phyloP scores from a whole-genome alignment of 768 basidiomycete genomes.

The Cystoderma amianthinum region DNA sequence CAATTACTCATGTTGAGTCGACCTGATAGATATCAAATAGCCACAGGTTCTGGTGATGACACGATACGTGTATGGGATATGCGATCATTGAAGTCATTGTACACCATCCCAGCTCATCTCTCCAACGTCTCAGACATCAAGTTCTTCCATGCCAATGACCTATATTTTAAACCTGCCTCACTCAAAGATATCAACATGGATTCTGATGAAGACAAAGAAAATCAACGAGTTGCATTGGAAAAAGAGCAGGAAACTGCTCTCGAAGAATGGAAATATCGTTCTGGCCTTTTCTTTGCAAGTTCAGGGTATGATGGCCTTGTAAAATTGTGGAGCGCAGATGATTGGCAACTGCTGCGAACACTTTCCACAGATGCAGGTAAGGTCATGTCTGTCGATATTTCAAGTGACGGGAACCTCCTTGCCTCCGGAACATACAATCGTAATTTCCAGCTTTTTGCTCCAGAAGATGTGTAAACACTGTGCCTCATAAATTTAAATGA shows the following conservation, averaged over 20 bases:
- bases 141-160: constrained; percentile 76
- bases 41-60: constrained; percentile 94
- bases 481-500: neutral
- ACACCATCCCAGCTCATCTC: constrained; percentile 94
- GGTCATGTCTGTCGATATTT: constrained; percentile 96
- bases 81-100: constrained; percentile 84
- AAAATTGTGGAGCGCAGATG: constrained; percentile 96
- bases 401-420: constrained; percentile 73
- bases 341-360: constrained; percentile 89
- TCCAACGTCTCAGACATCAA: constrained; percentile 93
- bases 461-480: constrained; percentile 47
- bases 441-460: constrained; percentile 89
- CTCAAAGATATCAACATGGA: constrained; percentile 46
- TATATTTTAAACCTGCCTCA: constrained; percentile 32
- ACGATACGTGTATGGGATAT: constrained; percentile 99
- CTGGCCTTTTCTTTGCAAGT: constrained; percentile 89
- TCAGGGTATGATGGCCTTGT: constrained; percentile 93
- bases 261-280: constrained; percentile 76
- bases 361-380: constrained; percentile 95
- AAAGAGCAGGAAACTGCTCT: constrained; percentile 27
- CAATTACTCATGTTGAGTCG: constrained; percentile 7
- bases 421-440: constrained; percentile 91
- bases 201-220: constrained; percentile 26
- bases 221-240: constrained; percentile 29
- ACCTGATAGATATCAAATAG: constrained; percentile 81